Evolutionary conservation across 106 monocot species (phyloP), one percentile per base, ranked within the genome.

Genomic region (Cymbidium sinense): DNA sequence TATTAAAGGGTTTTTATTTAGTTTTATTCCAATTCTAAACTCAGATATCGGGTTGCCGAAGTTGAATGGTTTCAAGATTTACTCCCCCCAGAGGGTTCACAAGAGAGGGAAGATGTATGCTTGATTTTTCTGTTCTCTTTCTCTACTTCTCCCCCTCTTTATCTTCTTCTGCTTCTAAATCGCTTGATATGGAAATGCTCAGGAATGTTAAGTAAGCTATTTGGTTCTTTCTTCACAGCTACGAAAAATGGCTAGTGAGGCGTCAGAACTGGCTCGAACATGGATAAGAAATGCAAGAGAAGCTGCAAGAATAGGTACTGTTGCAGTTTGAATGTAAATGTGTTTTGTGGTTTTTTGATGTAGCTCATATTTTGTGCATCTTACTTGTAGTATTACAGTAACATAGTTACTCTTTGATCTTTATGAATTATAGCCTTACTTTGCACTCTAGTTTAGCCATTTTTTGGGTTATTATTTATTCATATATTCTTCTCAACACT

Each of bases 21-120:
- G 44, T n/a, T 47, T 74, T 33, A 11, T 37, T 31, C 55, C 44
- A 50, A 13, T 31, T 17, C 73, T 35, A 50, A 15, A 36, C 70
- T 43, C 70, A 99, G 98, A 73, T 99, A 99, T 83, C 90, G 94
- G 21, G 87, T 99, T 79, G 98, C 94, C 72, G 85, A 93, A 86
- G 87, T 99, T 82, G 90, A 99, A 64, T 99, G 94, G 94, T 44
- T 95, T 81, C 84, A 89, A 64, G 98, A 99, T 83, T 52, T 81
- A 77, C 80, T 75, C 13, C 87, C 86, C 50, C 80, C 80, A 71
- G 89, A 85, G 78, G 90, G 91, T 20, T 86, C 92, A 58, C 76
- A 70, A 27, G 90, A 92, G 74, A 95, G 81, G 83, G 87, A 92
- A 77, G 78, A 94, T 74, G 98, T 99, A 86, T 84, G 86, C 76